Evolutionary conservation across 2,329 filamentous ascomycete species (phyloP), one percentile per base, ranked within the genome.

Genomic region (Niveomyces coronatus): DNA sequence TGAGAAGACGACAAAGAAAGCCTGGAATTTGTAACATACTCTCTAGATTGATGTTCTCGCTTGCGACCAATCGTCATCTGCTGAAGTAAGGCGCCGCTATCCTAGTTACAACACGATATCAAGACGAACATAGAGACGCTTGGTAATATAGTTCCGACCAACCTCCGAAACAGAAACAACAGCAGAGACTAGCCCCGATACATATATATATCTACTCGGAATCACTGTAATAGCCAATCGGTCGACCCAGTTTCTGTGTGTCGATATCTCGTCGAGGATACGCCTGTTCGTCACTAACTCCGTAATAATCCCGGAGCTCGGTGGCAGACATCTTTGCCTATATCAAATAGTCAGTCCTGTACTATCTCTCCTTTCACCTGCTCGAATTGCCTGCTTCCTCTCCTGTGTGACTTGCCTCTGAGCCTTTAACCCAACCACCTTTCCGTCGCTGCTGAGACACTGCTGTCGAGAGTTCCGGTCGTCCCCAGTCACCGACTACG

Each of bases 401-500:
- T 11, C 14, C 7, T 30, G 7, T 30, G 9, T 8, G 11, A 32
- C 31, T n/a, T 24, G 35, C 31, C 19, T 31, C 23, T 13, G 14
- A 3, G 7, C 4, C 5, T 2, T 20, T 35, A 3, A 2, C 4
- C 19, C 26, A 40, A 17, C 27, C 9, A 5, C 9, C 27, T n/a
- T n/a, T 35, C 3, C 27, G n/a, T 5, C 7, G 5, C 10, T 14
- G 15, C 15, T 18, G 4, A 4, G 10, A 17, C 1, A 18, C 19
- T 17, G 37, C 5, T 16, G n/a, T 14, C 11, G 24, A 11, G 7
- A 4, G 10, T 11, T n/a, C 5, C 28, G 15, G 7, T 11, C 9
- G 13, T 14, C 13, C 14, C 38, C 38, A 40, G 27, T 35, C 20
- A 4, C 38, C 38, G 5, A 40, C 19, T 1, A 40, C 27, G 16